Percentiles rank a stretch among this genome's conserved stretches.
These are phyloP conservation scores for Parathielavia hyrcaniae DNA, from an alignment of 495 filamentous ascomycete genomes.

Conservation along the genomic window DNA sequence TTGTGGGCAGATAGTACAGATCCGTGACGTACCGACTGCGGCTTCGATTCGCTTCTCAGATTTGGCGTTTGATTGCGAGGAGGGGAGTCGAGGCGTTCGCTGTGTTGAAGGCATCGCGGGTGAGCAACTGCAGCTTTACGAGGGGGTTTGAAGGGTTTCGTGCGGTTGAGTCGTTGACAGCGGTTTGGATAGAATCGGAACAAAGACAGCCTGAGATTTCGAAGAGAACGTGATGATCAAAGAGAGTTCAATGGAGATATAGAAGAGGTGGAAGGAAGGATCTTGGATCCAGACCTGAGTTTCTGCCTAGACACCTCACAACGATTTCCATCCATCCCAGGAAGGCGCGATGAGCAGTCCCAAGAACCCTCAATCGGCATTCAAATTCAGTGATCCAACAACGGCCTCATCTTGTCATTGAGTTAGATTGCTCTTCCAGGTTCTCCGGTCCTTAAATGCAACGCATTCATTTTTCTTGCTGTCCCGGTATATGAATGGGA, in stretches of 20 bases:
- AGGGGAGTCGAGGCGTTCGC: background rate
- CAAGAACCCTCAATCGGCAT: no score
- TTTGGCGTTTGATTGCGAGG: conserved; percentile 4
- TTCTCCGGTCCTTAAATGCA: background rate
- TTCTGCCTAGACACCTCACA: conserved; percentile 2
- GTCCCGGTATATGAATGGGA: background rate
- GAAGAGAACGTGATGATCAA: background rate
- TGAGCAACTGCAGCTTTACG: background rate
- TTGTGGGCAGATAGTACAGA: background rate
- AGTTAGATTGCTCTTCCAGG: background rate
- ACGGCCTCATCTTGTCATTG: background rate
- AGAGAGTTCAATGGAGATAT: background rate
- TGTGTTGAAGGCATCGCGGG: conserved; percentile 10
- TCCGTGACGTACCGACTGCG: conserved; percentile 17
- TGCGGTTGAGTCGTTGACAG: background rate
- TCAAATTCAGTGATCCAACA: background rate
- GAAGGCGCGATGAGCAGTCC: conserved; percentile 5
- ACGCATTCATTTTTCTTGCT: conserved; percentile 4
- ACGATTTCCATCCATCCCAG: background rate
- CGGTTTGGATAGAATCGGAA: background rate
- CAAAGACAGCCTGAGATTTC: background rate
- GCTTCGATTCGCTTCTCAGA: conserved; percentile 22
- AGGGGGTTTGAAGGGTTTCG: background rate
- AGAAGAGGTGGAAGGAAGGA: background rate
- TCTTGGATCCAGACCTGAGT: background rate